Evolutionary conservation across 257 asterid species (phyloP).

Genomic region (Lantana camara): DNA sequence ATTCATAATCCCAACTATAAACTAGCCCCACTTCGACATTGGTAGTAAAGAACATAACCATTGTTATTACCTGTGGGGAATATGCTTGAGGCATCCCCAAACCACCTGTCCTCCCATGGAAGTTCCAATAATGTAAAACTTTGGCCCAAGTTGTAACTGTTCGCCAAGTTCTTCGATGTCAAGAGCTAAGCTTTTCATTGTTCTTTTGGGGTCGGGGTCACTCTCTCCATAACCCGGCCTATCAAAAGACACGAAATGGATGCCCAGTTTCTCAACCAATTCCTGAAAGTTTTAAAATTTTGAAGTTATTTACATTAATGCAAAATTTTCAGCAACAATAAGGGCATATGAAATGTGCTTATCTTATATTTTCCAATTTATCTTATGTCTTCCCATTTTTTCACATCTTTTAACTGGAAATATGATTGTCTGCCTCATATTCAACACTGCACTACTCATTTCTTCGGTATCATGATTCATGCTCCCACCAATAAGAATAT

Average conservation of each 20-base stretch:
- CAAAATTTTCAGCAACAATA: neutral
- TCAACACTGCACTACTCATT: too few species aligned
- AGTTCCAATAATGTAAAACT: conserved; percentile 58
- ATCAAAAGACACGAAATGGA: conserved; percentile 66
- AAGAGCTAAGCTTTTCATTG: conserved; percentile 49
- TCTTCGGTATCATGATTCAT: too few species aligned
- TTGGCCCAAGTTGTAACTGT: conserved; percentile 57
- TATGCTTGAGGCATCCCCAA: conserved; percentile 84
- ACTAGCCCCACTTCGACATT: too few species aligned
- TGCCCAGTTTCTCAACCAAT: conserved; percentile 55
- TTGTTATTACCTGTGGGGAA: conserved; percentile 52
- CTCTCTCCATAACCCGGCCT: conserved; percentile 88
- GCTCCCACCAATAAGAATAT: too few species aligned
- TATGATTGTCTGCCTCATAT: too few species aligned
- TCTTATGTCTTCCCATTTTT: too few species aligned
- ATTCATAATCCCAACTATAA: too few species aligned
- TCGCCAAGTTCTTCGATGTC: conserved; percentile 81
- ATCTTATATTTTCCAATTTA: too few species aligned
- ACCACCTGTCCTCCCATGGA: conserved; percentile 77
- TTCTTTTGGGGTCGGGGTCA: conserved; percentile 71
- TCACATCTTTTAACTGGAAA: too few species aligned
- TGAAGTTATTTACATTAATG: conserved; percentile 2
- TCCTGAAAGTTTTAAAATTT: conserved; percentile 38
- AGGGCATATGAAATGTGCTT: too few species aligned
- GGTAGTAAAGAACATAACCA: too few species aligned